Evolutionary conservation across 345 rosid genomes (phyloP).

Genomic region (Dipteronia sinensis): DNA sequence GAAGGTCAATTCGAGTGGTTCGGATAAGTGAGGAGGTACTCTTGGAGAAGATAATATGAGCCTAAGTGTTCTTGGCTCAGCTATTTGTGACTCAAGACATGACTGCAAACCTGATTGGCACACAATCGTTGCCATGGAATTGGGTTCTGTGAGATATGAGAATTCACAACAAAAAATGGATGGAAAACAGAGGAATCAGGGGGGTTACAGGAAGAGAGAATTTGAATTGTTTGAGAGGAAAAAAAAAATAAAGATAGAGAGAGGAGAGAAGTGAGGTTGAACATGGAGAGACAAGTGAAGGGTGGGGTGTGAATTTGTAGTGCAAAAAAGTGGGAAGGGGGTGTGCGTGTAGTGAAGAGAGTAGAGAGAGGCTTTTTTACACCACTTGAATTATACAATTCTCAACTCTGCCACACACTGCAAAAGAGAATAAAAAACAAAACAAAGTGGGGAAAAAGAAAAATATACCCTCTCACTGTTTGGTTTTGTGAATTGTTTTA

Average conservation of each 20-base stretch:
- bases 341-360: background rate
- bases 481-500: too few relatives aligned
- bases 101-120: constrained; percentile 59
- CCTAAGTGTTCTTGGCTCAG: constrained; percentile 57
- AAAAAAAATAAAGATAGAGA: background rate
- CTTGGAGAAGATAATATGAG: constrained; percentile 59
- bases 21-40: constrained; percentile 28
- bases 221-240: background rate
- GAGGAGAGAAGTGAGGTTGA: constrained; percentile 26
- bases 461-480: too few relatives aligned
- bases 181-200: constrained; percentile 25
- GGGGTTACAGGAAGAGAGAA: constrained; percentile 5
- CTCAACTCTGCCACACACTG: constrained; percentile 39
- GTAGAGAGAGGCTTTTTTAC: constrained; percentile 18
- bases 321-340: constrained; percentile 31
- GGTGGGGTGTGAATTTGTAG: constrained; percentile 58
- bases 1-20: constrained; percentile 40
- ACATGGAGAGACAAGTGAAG: constrained; percentile 34
- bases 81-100: constrained; percentile 52
- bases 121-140: constrained; percentile 66
- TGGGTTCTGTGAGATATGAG: background rate
- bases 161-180: constrained; percentile 17
- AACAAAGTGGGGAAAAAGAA: background rate
- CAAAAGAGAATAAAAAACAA: constrained; percentile 29
- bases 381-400: constrained; percentile 48